phyloP scores from a whole-genome alignment of 1,139 yeast genomes.

The Hyphopichia khmerensis region DNA sequence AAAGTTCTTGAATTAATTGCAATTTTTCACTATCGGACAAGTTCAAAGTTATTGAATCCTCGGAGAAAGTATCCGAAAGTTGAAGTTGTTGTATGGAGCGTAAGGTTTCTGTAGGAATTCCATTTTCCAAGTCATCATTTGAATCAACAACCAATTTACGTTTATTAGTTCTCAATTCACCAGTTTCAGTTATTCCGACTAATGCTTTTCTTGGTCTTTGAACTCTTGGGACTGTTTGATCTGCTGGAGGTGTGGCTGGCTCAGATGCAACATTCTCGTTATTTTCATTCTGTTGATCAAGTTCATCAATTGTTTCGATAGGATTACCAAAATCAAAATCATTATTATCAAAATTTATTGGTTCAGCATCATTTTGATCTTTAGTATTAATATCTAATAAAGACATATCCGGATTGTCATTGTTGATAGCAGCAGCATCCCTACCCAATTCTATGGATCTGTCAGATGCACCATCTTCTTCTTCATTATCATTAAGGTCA shows the following conservation, averaged over 20 bases:
- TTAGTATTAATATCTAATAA: constrained; percentile 22
- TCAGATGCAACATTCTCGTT: constrained; percentile 13
- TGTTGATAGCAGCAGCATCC: constrained; percentile 22
- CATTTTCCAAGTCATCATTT: constrained; percentile 29
- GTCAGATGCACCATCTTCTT: constrained; percentile 19
- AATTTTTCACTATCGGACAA: constrained; percentile 36
- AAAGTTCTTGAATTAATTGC: constrained; percentile 33
- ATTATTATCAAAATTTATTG: constrained; percentile 9
- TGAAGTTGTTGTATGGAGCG: constrained; percentile 28
- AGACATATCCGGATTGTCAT: constrained; percentile 30
- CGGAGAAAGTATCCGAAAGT: constrained; percentile 13
- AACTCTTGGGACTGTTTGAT: constrained; percentile 13
- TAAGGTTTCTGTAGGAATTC: constrained; percentile 35
- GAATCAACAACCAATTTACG: constrained; percentile 40
- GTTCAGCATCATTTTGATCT: not conserved
- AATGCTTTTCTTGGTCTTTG: constrained; percentile 23
- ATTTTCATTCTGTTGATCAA: constrained; percentile 11
- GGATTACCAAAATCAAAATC: constrained; percentile 31
- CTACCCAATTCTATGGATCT: constrained; percentile 51
- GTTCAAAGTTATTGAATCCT: constrained; percentile 21
- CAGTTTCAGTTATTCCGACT: constrained; percentile 39
- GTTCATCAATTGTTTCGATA: constrained; percentile 26
- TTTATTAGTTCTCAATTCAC: constrained; percentile 38
- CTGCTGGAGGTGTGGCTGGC: constrained; percentile 13
- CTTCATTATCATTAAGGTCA: constrained; percentile 15